Conservation (phyloP, 257 asterid species). For the Solanum medicagineum region DNA sequence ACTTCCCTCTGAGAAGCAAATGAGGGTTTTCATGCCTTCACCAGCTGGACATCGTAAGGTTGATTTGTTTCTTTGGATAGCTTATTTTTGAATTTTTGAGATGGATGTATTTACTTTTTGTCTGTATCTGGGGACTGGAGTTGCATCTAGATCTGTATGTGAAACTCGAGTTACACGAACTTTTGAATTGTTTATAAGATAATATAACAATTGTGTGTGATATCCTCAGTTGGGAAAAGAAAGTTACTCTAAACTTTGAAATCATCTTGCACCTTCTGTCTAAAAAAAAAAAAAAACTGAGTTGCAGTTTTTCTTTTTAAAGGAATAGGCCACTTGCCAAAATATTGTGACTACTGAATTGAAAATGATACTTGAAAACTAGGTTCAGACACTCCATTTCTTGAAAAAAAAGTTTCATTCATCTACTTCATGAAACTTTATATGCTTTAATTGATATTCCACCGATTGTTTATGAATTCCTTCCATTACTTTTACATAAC, state of each 20-base stretch:
- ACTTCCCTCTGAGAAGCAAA: slow-evolving; percentile 93
- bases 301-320: neutral
- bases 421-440: neutral
- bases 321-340: neutral
- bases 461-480: neutral
- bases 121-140: neutral
- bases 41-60: slow-evolving; percentile 91
- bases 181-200: neutral
- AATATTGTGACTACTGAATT: neutral
- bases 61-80: slow-evolving; percentile 3
- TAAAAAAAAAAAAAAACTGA: neutral
- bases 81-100: neutral
- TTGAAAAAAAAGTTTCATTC: neutral
- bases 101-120: neutral
- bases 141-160: neutral
- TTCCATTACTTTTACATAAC: neutral
- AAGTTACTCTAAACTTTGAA: neutral
- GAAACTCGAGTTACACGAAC: neutral
- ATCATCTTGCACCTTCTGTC: neutral
- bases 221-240: neutral
- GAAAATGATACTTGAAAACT: neutral
- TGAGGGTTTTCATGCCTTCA: slow-evolving; percentile 79
- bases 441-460: neutral
- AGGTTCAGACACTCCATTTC: neutral
- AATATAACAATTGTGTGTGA: neutral